Evolutionary conservation across 2,329 filamentous ascomycete species (phyloP).

Genomic region (Lecanicillium sp.): DNA sequence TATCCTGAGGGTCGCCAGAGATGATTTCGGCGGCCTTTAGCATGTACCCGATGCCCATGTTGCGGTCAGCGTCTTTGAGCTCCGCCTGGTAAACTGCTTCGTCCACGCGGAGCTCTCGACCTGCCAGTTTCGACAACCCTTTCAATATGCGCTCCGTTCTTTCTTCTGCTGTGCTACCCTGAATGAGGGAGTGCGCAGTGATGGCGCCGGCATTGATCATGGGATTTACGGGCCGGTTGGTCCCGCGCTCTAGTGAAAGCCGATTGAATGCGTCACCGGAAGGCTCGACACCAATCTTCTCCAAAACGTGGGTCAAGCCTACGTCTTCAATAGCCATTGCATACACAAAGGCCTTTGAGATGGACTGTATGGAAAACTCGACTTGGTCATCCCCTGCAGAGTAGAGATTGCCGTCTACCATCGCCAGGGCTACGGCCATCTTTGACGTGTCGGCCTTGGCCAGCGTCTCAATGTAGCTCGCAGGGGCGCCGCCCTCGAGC

Average conservation of each 20-base stretch:
- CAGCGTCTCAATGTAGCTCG: slow-evolving; percentile 33
- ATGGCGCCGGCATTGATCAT: slow-evolving; percentile 33
- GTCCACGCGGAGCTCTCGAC: slow-evolving; percentile 29
- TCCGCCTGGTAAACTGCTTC: slow-evolving; percentile 35
- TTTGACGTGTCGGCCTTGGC: slow-evolving; percentile 33
- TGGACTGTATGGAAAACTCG: slow-evolving; percentile 37
- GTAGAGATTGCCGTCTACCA: slow-evolving; percentile 34
- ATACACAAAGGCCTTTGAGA: slow-evolving; percentile 36
- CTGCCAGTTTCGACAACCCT: slow-evolving; percentile 29
- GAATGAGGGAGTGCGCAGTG: slow-evolving; percentile 28
- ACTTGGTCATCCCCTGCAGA: slow-evolving; percentile 32
- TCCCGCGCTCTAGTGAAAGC: slow-evolving; percentile 25
- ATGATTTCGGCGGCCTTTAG: slow-evolving; percentile 35
- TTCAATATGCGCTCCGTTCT: slow-evolving; percentile 30
- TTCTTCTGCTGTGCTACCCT: slow-evolving; percentile 28
- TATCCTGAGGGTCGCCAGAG: slow-evolving; percentile 27
- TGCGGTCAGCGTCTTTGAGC: slow-evolving; percentile 27
- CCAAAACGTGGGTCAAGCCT: slow-evolving; percentile 28
- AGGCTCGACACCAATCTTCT: slow-evolving; percentile 35
- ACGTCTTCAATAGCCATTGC: slow-evolving; percentile 34
- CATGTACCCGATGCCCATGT: slow-evolving; percentile 34
- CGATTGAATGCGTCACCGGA: slow-evolving; percentile 34
- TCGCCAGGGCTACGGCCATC: slow-evolving; percentile 32
- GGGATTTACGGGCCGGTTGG: slow-evolving; percentile 29
- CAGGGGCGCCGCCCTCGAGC: slow-evolving; percentile 26